phyloP scores from a whole-genome alignment of 2,329 filamentous ascomycete species.

The Nemania sp. region DNA sequence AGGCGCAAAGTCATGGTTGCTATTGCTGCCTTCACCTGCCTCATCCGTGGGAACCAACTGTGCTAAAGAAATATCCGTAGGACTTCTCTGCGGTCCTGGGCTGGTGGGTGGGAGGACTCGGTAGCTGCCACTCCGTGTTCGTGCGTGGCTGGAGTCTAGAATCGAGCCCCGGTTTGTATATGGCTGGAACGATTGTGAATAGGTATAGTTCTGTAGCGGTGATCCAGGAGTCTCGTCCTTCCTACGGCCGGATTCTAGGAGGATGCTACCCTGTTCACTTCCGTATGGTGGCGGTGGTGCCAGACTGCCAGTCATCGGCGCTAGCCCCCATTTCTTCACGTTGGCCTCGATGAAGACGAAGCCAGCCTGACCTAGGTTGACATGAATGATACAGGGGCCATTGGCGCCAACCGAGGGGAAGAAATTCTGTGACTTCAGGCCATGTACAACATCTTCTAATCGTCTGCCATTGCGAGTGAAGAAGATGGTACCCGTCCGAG shows the following conservation, averaged over 20 bases:
- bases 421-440: constrained; percentile 92
- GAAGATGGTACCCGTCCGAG: constrained; percentile 92
- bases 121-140: constrained; percentile 78
- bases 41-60: constrained; percentile 75
- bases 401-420: constrained; percentile 97
- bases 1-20: constrained; percentile 40
- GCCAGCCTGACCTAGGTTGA: constrained; percentile 96
- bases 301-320: constrained; percentile 92
- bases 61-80: constrained; percentile 93
- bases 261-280: constrained; percentile 93
- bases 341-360: constrained; percentile 99
- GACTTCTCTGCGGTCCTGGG: constrained; percentile 85
- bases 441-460: constrained; percentile 90
- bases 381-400: constrained; percentile 88
- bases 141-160: constrained; percentile 67
- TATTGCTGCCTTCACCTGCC: constrained; percentile 68
- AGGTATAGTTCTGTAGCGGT: constrained; percentile 50
- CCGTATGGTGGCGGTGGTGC: constrained; percentile 96
- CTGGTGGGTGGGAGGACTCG: constrained; percentile 77
- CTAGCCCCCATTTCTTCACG: constrained; percentile 99
- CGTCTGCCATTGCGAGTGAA: constrained; percentile 99
- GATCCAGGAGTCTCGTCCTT: constrained; percentile 59
- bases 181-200: constrained; percentile 51
- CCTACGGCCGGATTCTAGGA: constrained; percentile 79
- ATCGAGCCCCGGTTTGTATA: constrained; percentile 46